Evolutionary conservation across 2,329 filamentous ascomycete species (phyloP), one percentile per base, ranked within the genome.

Genomic region (Claviceps cyperi): DNA sequence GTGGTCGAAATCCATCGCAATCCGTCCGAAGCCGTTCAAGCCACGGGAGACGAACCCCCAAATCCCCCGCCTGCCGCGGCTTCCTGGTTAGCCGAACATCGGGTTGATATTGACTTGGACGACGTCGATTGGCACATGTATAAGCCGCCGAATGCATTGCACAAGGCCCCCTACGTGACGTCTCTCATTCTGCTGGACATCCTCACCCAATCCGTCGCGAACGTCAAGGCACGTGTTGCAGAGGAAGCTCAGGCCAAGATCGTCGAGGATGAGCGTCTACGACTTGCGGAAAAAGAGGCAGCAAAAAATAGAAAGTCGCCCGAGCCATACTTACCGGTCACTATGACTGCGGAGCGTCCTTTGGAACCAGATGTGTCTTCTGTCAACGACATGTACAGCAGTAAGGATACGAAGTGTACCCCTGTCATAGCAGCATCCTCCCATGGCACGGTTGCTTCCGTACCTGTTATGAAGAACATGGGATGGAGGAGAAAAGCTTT

Each of bases 71-170:
- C 53, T 2, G 49, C 46, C n/a, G 43, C 50, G 38, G 19, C 15
- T 24, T 50, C 57, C 0, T 60, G 59, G 57, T 56, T 52, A 4
- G 51, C 41, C 17, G 57, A 58, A n/a, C 58, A 56, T n/a, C 40
- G 59, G 35, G 28, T 53, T 24, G 52, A 59, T 2, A 55, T 60
- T 22, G 59, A 64, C 15, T 52, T 60, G 43, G 50, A 54, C 3
- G 54, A 61, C 2, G 60, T 68, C 36, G 68, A 74, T 56, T 77
- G 74, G 71, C 66, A 62, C 38, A 60, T 65, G 47, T 75, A 73
- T 53, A 64, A 68, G 2, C 72, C 73, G 4, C 76, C 76, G 0
- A 55, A 58, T 11, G 67, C 65, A 0, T 58, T 79, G 6, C 60
- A 51, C 4, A 62, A 67, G 32, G 56, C 63, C 0, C 63, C 67